Percentiles rank a stretch among this genome's conserved stretches.
Evolutionary conservation across 2,329 filamentous ascomycete genomes (phyloP).

Genomic region (Calonectria pseudoreteaudii): DNA sequence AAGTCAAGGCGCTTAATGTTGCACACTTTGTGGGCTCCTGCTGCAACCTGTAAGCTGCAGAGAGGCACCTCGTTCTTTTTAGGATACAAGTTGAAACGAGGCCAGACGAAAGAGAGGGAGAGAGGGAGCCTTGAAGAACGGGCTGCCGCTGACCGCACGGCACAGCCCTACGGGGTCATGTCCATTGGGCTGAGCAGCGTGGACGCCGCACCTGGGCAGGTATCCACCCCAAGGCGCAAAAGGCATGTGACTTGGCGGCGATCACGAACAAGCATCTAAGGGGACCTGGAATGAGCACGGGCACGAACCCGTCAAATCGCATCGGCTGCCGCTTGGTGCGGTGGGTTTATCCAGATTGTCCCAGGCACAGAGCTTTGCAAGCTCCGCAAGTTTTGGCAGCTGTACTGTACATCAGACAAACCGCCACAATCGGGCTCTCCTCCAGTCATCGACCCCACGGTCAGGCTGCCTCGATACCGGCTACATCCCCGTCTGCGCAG

Average conservation of each 20-base stretch:
- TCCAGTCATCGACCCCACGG: constrained; percentile 21
- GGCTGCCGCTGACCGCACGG: background rate
- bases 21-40: background rate
- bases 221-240: background rate
- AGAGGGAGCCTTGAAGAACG: background rate
- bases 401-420: constrained; percentile 2
- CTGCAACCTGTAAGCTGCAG: background rate
- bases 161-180: background rate
- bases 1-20: background rate
- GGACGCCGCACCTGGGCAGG: background rate
- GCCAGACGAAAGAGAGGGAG: background rate
- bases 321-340: background rate
- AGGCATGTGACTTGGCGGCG: background rate
- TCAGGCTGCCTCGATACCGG: constrained; percentile 30
- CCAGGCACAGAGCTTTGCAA: background rate
- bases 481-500: constrained; percentile 25
- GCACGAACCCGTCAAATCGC: background rate
- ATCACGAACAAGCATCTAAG: constrained; percentile 6
- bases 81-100: background rate
- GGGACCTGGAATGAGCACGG: background rate
- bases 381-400: background rate
- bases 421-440: constrained; percentile 34
- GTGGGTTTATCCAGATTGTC: constrained; percentile 2
- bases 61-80: background rate
- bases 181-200: background rate